These are phyloP conservation scores for Trichoderma parareesei DNA, from an alignment of 495 filamentous ascomycete genomes.

Conservation along the genomic window DNA sequence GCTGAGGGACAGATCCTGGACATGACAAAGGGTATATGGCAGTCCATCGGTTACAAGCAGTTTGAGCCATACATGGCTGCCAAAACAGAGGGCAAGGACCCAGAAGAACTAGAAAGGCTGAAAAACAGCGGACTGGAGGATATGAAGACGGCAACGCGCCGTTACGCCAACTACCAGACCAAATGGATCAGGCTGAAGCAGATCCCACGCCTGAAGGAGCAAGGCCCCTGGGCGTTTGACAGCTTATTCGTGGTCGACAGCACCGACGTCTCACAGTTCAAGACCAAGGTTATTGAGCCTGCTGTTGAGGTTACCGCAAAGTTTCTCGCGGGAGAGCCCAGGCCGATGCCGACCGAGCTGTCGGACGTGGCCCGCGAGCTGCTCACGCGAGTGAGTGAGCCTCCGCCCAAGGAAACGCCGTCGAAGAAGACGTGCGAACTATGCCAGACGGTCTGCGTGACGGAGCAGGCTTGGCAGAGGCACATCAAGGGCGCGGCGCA, in stretches of 20 bases:
- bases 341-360: conserved; percentile 54
- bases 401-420: conserved; percentile 29
- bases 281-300: conserved; percentile 49
- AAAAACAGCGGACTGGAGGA: conserved; percentile 33
- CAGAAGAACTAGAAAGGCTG: conserved; percentile 29
- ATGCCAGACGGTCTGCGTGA: conserved; percentile 60
- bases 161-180: conserved; percentile 77
- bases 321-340: conserved; percentile 48
- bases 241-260: conserved; percentile 70
- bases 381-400: conserved; percentile 40
- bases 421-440: conserved; percentile 59
- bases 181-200: conserved; percentile 83
- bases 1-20: conserved; percentile 51
- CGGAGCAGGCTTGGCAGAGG: conserved; percentile 63
- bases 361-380: conserved; percentile 51
- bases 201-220: conserved; percentile 50
- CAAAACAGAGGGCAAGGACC: conserved; percentile 26
- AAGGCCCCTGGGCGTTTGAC: conserved; percentile 38
- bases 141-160: conserved; percentile 72
- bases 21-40: conserved; percentile 76
- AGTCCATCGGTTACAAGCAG: conserved; percentile 93
- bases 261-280: conserved; percentile 51
- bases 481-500: conserved; percentile 67
- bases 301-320: conserved; percentile 51
- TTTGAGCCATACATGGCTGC: conserved; percentile 61